A percentile compares a stretch with the other conserved stretches of the same genome.
phyloP scores from a whole-genome alignment of 2,329 filamentous ascomycete species.

The Cylindrodendrum hubeiense region DNA sequence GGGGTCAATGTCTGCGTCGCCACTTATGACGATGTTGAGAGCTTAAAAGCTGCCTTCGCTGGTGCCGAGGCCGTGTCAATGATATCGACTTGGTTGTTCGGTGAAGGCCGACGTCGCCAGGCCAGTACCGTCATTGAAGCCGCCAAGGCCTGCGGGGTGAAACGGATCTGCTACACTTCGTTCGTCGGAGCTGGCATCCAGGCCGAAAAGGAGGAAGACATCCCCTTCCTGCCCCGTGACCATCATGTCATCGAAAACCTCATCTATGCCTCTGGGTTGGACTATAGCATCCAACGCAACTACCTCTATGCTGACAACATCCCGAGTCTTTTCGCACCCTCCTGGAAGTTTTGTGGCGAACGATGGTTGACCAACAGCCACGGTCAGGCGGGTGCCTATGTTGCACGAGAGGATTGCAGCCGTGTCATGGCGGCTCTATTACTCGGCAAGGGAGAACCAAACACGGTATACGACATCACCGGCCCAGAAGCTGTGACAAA shows the following conservation, averaged over 20 bases:
- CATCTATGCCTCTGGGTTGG: slow-evolving; percentile 36
- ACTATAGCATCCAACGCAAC: slow-evolving; percentile 41
- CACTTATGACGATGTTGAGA: slow-evolving; percentile 39
- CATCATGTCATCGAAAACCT: slow-evolving; percentile 41
- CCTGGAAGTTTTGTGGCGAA: slow-evolving; percentile 41
- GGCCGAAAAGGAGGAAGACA: slow-evolving; percentile 41
- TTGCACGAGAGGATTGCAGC: slow-evolving; percentile 39
- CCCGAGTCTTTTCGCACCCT: slow-evolving; percentile 35
- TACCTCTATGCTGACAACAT: slow-evolving; percentile 42
- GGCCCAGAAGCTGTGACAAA: slow-evolving; percentile 37
- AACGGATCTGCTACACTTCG: slow-evolving; percentile 40
- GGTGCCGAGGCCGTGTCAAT: slow-evolving; percentile 42
- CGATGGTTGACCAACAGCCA: slow-evolving; percentile 39
- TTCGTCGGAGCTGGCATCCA: slow-evolving; percentile 40
- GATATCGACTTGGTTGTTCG: slow-evolving; percentile 42
- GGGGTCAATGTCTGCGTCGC: slow-evolving; percentile 36
- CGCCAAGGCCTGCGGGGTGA: slow-evolving; percentile 39
- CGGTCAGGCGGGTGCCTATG: slow-evolving; percentile 37
- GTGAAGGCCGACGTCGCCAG: slow-evolving; percentile 36
- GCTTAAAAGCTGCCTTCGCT: slow-evolving; percentile 38
- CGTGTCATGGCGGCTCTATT: slow-evolving; percentile 35
- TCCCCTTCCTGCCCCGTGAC: slow-evolving; percentile 40
- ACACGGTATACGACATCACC: slow-evolving; percentile 39
- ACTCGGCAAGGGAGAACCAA: slow-evolving; percentile 35
- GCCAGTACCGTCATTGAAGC: slow-evolving; percentile 37